These are phyloP conservation scores for Fusarium vanettenii DNA, from an alignment of 2,329 filamentous ascomycete genomes.

Conservation along the genomic window DNA sequence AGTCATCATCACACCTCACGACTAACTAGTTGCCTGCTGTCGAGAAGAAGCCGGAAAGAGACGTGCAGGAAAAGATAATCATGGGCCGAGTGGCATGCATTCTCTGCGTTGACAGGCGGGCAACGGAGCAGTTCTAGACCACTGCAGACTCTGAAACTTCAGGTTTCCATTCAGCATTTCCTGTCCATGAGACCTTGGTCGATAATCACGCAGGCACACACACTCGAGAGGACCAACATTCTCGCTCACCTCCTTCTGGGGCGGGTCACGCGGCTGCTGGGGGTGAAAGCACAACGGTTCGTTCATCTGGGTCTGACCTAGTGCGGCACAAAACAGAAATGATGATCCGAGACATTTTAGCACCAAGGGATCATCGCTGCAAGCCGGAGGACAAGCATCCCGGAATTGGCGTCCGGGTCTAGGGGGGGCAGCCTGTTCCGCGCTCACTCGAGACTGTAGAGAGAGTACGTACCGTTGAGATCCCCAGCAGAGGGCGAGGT, in stretches of 20 bases:
- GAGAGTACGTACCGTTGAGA: slow-evolving; percentile 9
- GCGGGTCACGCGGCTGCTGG: slow-evolving; percentile 34
- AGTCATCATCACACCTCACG: slow-evolving; percentile 32
- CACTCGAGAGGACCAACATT: slow-evolving; percentile 5
- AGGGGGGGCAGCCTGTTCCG: not conserved
- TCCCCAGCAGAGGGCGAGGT: slow-evolving; percentile 15
- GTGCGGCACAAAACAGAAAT: not conserved
- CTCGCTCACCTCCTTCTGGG: not conserved
- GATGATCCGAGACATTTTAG: slow-evolving; percentile 18
- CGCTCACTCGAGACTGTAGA: slow-evolving; percentile 1
- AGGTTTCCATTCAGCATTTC: slow-evolving; percentile 9
- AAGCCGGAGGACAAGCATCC: slow-evolving; percentile 26
- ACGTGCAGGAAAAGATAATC: slow-evolving; percentile 21
- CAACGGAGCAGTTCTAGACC: not conserved
- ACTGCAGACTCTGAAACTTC: not conserved
- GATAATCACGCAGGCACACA: slow-evolving; percentile 11
- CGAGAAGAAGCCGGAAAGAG: slow-evolving; percentile 26
- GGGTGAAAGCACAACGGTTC: slow-evolving; percentile 30
- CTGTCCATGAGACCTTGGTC: slow-evolving; percentile 23
- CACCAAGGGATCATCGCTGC: slow-evolving; percentile 26
- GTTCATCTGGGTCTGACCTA: slow-evolving; percentile 11
- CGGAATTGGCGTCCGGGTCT: not conserved
- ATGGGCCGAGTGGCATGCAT: slow-evolving; percentile 20
- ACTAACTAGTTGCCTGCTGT: not conserved
- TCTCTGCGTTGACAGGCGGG: not conserved